Conservation (phyloP, 768 basidiomycete genomes). For the Mycena kentingensis region DNA sequence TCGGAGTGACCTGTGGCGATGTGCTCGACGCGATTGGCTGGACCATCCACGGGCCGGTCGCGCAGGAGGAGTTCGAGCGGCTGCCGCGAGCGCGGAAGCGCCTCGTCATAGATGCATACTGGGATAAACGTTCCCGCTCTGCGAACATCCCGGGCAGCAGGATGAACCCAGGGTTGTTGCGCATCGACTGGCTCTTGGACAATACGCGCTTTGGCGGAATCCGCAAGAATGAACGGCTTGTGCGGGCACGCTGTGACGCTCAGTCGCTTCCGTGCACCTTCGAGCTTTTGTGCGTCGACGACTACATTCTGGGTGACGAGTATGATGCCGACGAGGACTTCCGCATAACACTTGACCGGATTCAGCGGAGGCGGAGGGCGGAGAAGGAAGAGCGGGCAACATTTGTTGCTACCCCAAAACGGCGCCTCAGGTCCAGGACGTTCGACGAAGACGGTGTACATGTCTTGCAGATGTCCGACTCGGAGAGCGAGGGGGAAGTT, state of each 20-base stretch:
- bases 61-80: conserved; percentile 53
- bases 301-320: conserved; percentile 49
- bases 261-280: conserved; percentile 60
- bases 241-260: conserved; percentile 44
- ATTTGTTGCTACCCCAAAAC: too few relatives aligned
- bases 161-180: conserved; percentile 61
- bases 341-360: too few relatives aligned
- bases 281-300: conserved; percentile 53
- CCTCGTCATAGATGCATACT: conserved; percentile 54
- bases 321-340: conserved; percentile 54
- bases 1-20: conserved; percentile 72
- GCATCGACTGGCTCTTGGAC: conserved; percentile 66
- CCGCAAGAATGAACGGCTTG: conserved; percentile 42
- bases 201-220: conserved; percentile 69
- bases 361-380: conserved; percentile 30
- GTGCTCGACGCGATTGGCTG: conserved; percentile 56
- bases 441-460: too few relatives aligned
- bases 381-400: too few relatives aligned
- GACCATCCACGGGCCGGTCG: conserved; percentile 52
- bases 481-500: too few relatives aligned
- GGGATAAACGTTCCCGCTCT: conserved; percentile 65
- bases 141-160: conserved; percentile 68
- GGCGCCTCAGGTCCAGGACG: too few relatives aligned
- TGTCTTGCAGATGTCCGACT: too few relatives aligned
- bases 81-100: conserved; percentile 40